These are phyloP conservation scores for Strobilomyces dryophilus DNA, from an alignment of 768 basidiomycete species.

Conservation along the genomic window DNA sequence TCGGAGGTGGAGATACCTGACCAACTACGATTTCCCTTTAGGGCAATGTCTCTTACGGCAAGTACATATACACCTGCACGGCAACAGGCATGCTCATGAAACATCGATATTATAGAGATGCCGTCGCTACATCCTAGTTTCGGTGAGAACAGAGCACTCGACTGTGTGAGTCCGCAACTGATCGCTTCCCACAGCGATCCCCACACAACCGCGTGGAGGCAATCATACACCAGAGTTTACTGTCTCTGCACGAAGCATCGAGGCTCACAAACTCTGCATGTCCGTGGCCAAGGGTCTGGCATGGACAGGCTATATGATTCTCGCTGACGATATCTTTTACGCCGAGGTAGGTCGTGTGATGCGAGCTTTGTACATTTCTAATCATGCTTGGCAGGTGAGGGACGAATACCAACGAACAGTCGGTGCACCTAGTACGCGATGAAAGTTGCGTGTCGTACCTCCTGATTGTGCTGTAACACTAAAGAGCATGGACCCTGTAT, in stretches of 20 bases:
- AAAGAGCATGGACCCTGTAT: constrained; percentile 4
- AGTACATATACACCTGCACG: constrained; percentile 25
- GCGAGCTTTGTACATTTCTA: neutral
- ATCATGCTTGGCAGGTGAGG: constrained; percentile 19
- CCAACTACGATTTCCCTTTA: constrained; percentile 29
- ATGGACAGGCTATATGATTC: constrained; percentile 53
- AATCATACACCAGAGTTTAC: constrained; percentile 74
- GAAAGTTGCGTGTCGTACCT: neutral
- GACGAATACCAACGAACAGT: constrained; percentile 20
- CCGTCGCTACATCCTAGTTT: constrained; percentile 64
- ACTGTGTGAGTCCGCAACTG: constrained; percentile 7
- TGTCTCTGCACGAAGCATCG: constrained; percentile 49
- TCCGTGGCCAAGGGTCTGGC: constrained; percentile 58
- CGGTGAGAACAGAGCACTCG: constrained; percentile 35
- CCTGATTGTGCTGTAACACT: constrained; percentile 14
- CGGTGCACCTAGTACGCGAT: constrained; percentile 1
- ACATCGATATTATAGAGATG: constrained; percentile 37
- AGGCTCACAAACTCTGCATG: constrained; percentile 62
- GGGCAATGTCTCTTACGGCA: constrained; percentile 74
- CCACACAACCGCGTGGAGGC: constrained; percentile 64
- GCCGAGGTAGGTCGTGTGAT: constrained; percentile 37
- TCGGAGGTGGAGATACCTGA: constrained; percentile 1
- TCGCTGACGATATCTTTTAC: constrained; percentile 57
- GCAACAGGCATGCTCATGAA: constrained; percentile 12
- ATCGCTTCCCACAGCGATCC: constrained; percentile 51